Base-by-base conservation (phyloP, 345 rosid species). In the Gynandropsis gynandra region DNA sequence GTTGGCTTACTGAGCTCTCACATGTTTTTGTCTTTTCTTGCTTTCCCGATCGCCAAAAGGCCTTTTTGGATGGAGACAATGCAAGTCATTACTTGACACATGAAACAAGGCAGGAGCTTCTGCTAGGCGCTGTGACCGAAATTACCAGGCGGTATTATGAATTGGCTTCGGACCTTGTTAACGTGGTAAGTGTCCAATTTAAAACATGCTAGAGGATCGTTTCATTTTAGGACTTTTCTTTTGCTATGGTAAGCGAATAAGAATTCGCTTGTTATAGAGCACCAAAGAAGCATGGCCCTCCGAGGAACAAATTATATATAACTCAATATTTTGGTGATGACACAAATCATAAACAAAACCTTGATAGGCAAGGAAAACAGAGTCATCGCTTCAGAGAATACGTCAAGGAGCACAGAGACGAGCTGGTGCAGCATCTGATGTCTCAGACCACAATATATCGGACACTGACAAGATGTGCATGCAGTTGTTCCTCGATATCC, bases 401-500 rank as follows among this genome's bases (percentile, higher is more conserved):
- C 73, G 94, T 7, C 89, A 83, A 69, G 94, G 85, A 42, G 97
- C 90, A 35, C 99, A 88, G 69, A 76, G 77, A 62, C 83, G 97
- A 51, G 82, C 79, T 50, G 95, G 97, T 58, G 88, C 94, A 16
- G 85, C 86, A 76, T 76, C 93, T 47, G 95, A 90, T 64, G 73
- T 72, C 16, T 71, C 83, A 4, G 99, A 85, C 62, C 75, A 78
- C 20, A 81, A 83, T 64, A 79, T 83, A 32, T 80, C 95, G 0
- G 88, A 80, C 58, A 78, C 90, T 7, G 97, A 88, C 74, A 93
- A 93, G 73, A 77, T 87, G 58, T 83, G 97, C 52, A 78, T 80
- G 95, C 99, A 93, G 55, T 63, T 88, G 59, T 93, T 93, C 75
- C 87, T 93, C 40, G 99, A 93, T 71, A 77, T 83, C 66, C 97